Base-by-base conservation (phyloP, 192 early-diverging fungal genomes). In the Rhizophagus clarus region DNA sequence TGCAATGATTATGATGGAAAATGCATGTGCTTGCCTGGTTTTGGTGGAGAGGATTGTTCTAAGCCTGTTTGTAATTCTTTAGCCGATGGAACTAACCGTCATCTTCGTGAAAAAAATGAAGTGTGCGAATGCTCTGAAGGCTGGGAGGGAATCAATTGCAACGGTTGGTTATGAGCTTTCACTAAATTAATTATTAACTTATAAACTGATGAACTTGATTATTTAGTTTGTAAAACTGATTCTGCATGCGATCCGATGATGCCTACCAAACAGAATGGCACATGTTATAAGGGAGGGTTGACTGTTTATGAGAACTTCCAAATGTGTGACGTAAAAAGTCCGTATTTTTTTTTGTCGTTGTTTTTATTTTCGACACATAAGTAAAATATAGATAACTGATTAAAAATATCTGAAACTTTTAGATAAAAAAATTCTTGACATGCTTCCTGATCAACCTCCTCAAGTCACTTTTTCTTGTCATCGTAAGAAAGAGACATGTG, bases 91-190 rank as follows among this genome's bases (percentile, higher is more conserved):
- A 83, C 76, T 17, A 88, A 90, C 32, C 89, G 93, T 17, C 85
- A 84, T 14, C 86, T 84, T 6, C 86, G 92, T 40, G 82, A 87
- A 64, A 86, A 83, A 40, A 84, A 83, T 45, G 81, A 89, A 29
- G 79, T 88, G 4, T 96, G 95, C 77, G 85, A 91, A 45, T 98
- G 96, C 80, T 84, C 90, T 37, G 92, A 94, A 26, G 95, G 95
- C 22, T 98, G 96, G 96, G 91, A 89, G 56, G 96, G 96, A 61
- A 95, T 95, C 82, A 98, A 98, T 82, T 98, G 96, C 88, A 98
- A 98, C 85, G 89, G 91, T 92, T 83, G 45, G 72, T 78, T 26
- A 26, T 32, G 28, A 15, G 42, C 5, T 74, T 37, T 24, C 22
- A 32, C 11, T 34, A 40, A 69, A 69, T 42, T 8, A 40, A 37